phyloP scores from a whole-genome alignment of 2,329 filamentous ascomycete species.

The Cryphonectria nitschkei region DNA sequence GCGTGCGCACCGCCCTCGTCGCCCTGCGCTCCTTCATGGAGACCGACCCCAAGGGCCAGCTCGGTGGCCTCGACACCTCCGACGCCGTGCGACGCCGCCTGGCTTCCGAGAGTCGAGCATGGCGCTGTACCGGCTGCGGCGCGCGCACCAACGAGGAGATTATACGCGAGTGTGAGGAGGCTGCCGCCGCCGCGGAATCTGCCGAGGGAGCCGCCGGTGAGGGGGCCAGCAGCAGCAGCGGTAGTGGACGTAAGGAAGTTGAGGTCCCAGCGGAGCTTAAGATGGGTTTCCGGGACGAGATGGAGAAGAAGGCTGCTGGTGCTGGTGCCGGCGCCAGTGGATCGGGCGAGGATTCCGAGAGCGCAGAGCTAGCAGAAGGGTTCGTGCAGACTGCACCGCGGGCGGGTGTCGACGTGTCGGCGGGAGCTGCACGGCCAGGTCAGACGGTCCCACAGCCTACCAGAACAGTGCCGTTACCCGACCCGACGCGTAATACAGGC shows the following conservation, averaged over 20 bases:
- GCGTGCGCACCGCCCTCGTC: conserved; percentile 83
- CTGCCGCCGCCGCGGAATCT: conserved; percentile 42
- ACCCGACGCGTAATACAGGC: conserved; percentile 21
- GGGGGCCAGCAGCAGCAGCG: conserved; percentile 30
- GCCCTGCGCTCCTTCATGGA: conserved; percentile 91
- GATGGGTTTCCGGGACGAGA: conserved; percentile 75
- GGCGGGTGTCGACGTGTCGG: conserved; percentile 30
- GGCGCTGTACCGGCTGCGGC: conserved; percentile 74
- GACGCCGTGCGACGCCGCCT: conserved; percentile 69
- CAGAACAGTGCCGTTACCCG: conserved; percentile 40
- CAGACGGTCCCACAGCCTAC: conserved; percentile 42
- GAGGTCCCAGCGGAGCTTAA: conserved; percentile 59
- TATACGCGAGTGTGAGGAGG: conserved; percentile 69
- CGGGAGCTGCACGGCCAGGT: conserved; percentile 29
- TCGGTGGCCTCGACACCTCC: conserved; percentile 83
- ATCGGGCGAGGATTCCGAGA: conserved; percentile 44
- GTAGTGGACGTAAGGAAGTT: conserved; percentile 43
- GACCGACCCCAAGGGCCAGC: conserved; percentile 81
- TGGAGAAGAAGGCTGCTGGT: conserved; percentile 48
- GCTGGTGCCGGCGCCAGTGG: conserved; percentile 17
- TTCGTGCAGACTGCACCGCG: conserved; percentile 56
- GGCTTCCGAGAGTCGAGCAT: conserved; percentile 68
- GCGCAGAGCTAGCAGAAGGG: conserved; percentile 58
- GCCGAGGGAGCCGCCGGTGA: conserved; percentile 24
- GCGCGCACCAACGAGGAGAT: conserved; percentile 74